These are phyloP conservation scores for Cyamopsis tetragonoloba DNA, from an alignment of 306 rosid genomes.

Conservation along the genomic window DNA sequence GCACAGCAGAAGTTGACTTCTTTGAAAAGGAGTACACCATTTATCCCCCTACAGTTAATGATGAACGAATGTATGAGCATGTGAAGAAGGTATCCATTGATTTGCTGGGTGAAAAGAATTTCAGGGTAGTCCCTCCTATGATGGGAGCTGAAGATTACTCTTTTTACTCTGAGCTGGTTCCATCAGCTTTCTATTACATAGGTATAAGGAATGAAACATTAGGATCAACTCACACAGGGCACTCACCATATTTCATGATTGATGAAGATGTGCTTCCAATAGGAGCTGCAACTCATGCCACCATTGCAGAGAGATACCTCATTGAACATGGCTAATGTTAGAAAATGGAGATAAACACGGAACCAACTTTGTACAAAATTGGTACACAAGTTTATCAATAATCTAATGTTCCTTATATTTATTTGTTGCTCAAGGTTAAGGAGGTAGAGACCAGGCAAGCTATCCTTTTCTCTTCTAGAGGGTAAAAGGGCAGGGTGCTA, in stretches of 20 bases:
- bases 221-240: constrained; percentile 88
- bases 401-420: background rate
- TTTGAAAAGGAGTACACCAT: constrained; percentile 70
- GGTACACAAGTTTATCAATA: constrained; percentile 4
- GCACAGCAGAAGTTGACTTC: constrained; percentile 76
- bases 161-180: constrained; percentile 64
- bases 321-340: constrained; percentile 39
- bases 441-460: background rate
- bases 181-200: constrained; percentile 79
- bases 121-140: constrained; percentile 82
- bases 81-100: constrained; percentile 75
- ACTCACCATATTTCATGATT: constrained; percentile 85
- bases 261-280: constrained; percentile 78
- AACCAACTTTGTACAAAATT: constrained; percentile 27
- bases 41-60: constrained; percentile 89
- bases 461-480: background rate
- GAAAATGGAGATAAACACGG: background rate
- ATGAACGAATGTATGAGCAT: constrained; percentile 81
- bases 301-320: constrained; percentile 89
- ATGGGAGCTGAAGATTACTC: constrained; percentile 99
- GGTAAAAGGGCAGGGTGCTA: background rate
- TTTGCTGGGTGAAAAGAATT: constrained; percentile 59
- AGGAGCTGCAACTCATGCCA: constrained; percentile 82
- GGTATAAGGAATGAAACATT: constrained; percentile 79
- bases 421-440: constrained; percentile 19